phyloP scores from a whole-genome alignment of 305 asterid species.

The Lippia alba region DNA sequence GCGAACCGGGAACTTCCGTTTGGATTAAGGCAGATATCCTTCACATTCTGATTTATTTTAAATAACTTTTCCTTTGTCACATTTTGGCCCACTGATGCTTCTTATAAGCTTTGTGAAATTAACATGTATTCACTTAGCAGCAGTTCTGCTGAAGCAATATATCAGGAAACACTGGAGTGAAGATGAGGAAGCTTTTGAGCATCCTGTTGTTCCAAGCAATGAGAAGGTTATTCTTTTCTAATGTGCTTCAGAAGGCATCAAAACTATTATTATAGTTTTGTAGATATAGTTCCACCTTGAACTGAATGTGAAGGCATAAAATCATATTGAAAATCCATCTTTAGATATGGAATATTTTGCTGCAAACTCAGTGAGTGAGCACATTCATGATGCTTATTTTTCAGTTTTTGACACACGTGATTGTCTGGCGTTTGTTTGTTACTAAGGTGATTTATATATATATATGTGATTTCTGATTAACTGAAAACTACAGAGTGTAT shows the following conservation, averaged over 20 bases:
- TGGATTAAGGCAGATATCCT: constrained; percentile 98
- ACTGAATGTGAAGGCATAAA: constrained; percentile 22
- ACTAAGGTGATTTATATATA: constrained; percentile 9
- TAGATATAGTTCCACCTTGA: constrained; percentile 13
- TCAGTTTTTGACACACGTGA: constrained; percentile 15
- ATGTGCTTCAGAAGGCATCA: constrained; percentile 14
- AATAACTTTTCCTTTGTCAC: constrained; percentile 8
- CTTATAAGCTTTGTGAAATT: constrained; percentile 47
- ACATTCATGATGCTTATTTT: neutral
- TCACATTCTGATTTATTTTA: constrained; percentile 31
- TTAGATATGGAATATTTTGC: constrained; percentile 2
- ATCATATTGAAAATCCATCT: neutral
- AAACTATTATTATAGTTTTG: constrained; percentile 14
- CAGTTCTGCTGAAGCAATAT: constrained; percentile 89
- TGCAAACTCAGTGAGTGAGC: constrained; percentile 14
- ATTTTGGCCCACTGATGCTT: constrained; percentile 20
- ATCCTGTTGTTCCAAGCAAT: constrained; percentile 71
- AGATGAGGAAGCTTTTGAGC: constrained; percentile 87
- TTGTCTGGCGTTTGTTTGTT: constrained; percentile 20
- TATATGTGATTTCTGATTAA: constrained; percentile 15
- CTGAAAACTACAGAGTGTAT: neutral
- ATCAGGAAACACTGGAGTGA: constrained; percentile 90
- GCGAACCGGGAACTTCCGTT: constrained; percentile 67
- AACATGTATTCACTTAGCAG: constrained; percentile 83
- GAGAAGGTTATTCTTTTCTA: constrained; percentile 66